Evolutionary conservation across 306 rosid genomes (phyloP), one percentile per base, ranked within the genome.

Genomic region (Begonia peltatifolia): DNA sequence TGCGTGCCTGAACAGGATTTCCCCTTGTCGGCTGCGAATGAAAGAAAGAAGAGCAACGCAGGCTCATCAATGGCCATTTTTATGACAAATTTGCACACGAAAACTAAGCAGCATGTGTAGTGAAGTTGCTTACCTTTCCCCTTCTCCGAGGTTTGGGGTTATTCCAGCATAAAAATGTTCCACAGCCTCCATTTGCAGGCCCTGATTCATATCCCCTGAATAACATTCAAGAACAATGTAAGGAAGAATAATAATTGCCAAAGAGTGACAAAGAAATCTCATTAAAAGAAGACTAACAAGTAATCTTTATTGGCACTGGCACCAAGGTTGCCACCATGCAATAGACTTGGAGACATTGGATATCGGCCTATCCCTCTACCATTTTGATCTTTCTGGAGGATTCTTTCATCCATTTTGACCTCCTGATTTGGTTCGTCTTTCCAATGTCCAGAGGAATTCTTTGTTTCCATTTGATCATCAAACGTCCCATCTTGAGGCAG

Each of bases 261-360:
- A 14, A 11, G 10, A 13, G 4, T 0, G 15, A 14, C 14, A 48
- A 48, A 2, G 20, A 48, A 20, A 4, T 12, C 3, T 12, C 65
- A 53, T 76, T 59, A 65, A 49, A 41, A 65, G 61, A 68, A 42
- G 47, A 80, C 99, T 86, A 80, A 92, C 99, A 14, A 67, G 67
- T 79, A 80, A 63, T 81, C 94, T 77, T 81, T 86, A 57, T 54
- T 76, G 58, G 92, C 71, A 63, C 60, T 76, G 44, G 68, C 74
- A 60, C 73, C 71, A 62, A 88, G 63, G 69, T 70, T 77, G 71
- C 61, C 76, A 59, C 75, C 84, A 41, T 86, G 99, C 80, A 92
- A 75, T 71, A 83, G 69, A 71, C 99, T 92, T 14, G 99, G 99
- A 50, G 99, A 83, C 84, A 83, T 83, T 50, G 88, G 86, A 53